Evolutionary conservation across 805 yeast genomes (phyloP).

Genomic region (Blastobotrys peoriensis): DNA sequence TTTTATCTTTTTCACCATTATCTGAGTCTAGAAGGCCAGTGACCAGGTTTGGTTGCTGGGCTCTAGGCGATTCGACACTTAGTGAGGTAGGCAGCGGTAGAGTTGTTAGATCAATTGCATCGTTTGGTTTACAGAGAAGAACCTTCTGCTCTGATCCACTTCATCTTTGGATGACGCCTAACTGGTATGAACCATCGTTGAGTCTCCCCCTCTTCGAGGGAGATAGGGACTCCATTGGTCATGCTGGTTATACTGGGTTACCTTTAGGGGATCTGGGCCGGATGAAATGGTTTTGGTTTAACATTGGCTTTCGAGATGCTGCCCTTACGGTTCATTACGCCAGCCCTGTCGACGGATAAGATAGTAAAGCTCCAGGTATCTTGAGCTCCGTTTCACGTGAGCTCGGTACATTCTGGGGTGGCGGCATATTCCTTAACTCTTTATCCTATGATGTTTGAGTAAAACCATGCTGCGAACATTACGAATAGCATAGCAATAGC

Average conservation of each 20-base stretch:
- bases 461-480: slow-evolving; percentile 99
- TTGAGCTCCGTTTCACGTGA: slow-evolving; percentile 34
- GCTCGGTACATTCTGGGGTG: slow-evolving; percentile 65
- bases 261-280: slow-evolving; percentile 12
- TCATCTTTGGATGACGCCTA: no score
- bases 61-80: slow-evolving; percentile 13
- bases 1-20: slow-evolving; percentile 14
- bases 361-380: slow-evolving; percentile 52
- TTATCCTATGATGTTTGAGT: slow-evolving; percentile 96
- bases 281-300: no score
- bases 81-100: slow-evolving; percentile 12
- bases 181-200: slow-evolving; percentile 17
- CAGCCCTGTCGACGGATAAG: slow-evolving; percentile 96
- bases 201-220: slow-evolving; percentile 21
- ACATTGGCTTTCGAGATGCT: slow-evolving; percentile 20
- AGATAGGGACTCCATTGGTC: slow-evolving; percentile 22
- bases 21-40: slow-evolving; percentile 13
- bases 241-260: slow-evolving; percentile 12
- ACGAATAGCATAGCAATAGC: slow-evolving; percentile 13
- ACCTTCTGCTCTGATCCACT: no score
- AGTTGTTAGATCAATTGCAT: not conserved
- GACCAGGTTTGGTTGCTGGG: not conserved
- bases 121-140: slow-evolving; percentile 2
- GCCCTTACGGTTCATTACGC: slow-evolving; percentile 32
- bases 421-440: slow-evolving; percentile 99